Percentiles rank a stretch among this genome's conserved stretches.
phyloP scores from a whole-genome alignment of 2,329 filamentous ascomycete species.

The Podosphaera leucotricha region DNA sequence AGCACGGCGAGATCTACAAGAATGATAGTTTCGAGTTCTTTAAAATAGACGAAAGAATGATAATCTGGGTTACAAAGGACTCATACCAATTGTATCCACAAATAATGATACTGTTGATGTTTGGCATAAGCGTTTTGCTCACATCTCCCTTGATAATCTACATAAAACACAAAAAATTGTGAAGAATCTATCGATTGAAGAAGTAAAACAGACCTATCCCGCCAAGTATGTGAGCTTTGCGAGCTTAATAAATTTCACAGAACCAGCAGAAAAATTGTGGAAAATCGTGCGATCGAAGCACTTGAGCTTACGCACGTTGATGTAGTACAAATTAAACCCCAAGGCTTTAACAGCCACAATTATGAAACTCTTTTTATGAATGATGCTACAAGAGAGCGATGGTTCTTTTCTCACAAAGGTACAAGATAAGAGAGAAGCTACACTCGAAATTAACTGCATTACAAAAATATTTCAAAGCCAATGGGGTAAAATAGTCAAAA shows the following conservation, averaged over 20 bases:
- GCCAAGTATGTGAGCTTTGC: neutral
- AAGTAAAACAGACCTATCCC: neutral
- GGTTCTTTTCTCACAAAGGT: neutral
- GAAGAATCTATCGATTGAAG: neutral
- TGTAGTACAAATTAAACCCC: neutral
- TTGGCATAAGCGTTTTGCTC: neutral
- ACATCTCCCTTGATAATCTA: neutral
- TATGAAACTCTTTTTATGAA: neutral
- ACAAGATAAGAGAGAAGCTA: neutral
- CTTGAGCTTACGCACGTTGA: neutral
- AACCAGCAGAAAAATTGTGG: neutral
- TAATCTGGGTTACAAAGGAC: neutral
- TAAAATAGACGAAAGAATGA: constrained; percentile 1
- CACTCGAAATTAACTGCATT: neutral
- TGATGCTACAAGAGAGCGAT: neutral
- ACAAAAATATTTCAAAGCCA: neutral
- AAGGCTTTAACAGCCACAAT: neutral
- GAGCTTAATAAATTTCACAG: neutral
- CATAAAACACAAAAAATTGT: neutral
- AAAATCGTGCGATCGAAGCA: neutral
- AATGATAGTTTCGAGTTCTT: neutral
- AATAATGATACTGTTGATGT: neutral
- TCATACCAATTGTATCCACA: neutral
- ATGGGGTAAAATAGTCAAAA: neutral
- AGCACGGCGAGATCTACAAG: neutral